A percentile compares a stretch with the other conserved stretches of the same genome.
Conservation (phyloP, 306 rosid genomes). For the Quercus dentata region DNA sequence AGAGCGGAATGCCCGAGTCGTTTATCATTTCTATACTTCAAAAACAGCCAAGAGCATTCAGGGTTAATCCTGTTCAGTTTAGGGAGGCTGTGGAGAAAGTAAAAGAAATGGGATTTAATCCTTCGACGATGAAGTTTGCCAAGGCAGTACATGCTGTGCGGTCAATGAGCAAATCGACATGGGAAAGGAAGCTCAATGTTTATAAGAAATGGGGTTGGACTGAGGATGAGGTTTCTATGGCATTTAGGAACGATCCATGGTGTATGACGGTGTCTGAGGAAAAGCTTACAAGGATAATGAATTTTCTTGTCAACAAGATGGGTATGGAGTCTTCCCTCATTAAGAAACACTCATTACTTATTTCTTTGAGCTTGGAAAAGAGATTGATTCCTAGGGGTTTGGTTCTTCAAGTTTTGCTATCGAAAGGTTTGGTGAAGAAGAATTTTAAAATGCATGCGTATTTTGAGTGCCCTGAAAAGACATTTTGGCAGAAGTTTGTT, state of each 20-base stretch:
- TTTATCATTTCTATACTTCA: not conserved
- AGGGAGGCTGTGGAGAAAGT: slow-evolving; percentile 21
- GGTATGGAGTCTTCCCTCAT: slow-evolving; percentile 31
- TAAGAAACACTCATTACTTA: not conserved
- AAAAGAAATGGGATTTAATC: slow-evolving; percentile 27
- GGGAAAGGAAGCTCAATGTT: slow-evolving; percentile 29
- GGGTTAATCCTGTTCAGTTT: not conserved
- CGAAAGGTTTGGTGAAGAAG: slow-evolving; percentile 26
- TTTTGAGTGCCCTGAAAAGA: not conserved
- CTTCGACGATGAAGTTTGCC: slow-evolving; percentile 4
- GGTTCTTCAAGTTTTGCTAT: slow-evolving; percentile 30
- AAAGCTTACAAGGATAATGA: slow-evolving; percentile 28
- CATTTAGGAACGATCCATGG: slow-evolving; percentile 34
- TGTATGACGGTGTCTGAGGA: slow-evolving; percentile 31
- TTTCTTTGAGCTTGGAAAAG: slow-evolving; percentile 30
- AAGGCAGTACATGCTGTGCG: slow-evolving; percentile 17
- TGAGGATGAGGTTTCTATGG: slow-evolving; percentile 12
- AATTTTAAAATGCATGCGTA: not conserved
- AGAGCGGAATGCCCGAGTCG: slow-evolving; percentile 11
- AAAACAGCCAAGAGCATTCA: slow-evolving; percentile 11
- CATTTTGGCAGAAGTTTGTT: slow-evolving; percentile 24
- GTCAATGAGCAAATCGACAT: slow-evolving; percentile 4
- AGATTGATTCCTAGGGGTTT: slow-evolving; percentile 37
- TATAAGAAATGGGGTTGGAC: slow-evolving; percentile 51
- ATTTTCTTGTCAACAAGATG: slow-evolving; percentile 33